These are phyloP conservation scores for Trichomonascaceae sp. DNA, from an alignment of 1,139 yeast species.

Conservation along the genomic window DNA sequence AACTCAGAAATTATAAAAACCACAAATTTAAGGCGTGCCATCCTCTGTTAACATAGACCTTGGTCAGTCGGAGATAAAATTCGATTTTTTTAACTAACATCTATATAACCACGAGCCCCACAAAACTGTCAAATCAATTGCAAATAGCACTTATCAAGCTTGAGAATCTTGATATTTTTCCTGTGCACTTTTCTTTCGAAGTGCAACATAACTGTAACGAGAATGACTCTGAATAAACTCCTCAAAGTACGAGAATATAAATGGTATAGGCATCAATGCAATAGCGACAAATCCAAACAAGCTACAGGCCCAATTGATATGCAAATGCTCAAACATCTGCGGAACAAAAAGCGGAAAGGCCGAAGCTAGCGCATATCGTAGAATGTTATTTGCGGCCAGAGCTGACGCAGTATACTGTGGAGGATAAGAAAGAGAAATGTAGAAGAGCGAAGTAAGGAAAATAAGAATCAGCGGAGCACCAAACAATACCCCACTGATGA, in stretches of 20 bases:
- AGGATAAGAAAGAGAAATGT: slow-evolving; percentile 65
- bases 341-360: slow-evolving; percentile 56
- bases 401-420: slow-evolving; percentile 63
- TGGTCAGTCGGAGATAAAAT: too few relatives aligned
- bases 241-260: slow-evolving; percentile 6
- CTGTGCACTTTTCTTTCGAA: neutral
- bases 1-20: too few relatives aligned
- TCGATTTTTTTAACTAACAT: neutral
- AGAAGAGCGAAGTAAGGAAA: slow-evolving; percentile 43
- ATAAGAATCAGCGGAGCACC: slow-evolving; percentile 53
- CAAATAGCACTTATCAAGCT: neutral
- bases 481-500: slow-evolving; percentile 48
- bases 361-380: slow-evolving; percentile 49
- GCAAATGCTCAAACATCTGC: slow-evolving; percentile 37
- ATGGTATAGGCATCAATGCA: slow-evolving; percentile 33
- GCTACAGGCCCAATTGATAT: slow-evolving; percentile 49
- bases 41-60: too few relatives aligned
- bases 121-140: neutral
- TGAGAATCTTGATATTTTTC: neutral
- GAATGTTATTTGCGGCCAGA: slow-evolving; percentile 49
- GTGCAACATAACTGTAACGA: neutral
- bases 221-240: slow-evolving; percentile 5
- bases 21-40: too few relatives aligned
- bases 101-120: neutral
- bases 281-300: slow-evolving; percentile 40